Evolutionary conservation across 106 monocot genomes (phyloP).

Genomic region (Amphibolis antarctica): DNA sequence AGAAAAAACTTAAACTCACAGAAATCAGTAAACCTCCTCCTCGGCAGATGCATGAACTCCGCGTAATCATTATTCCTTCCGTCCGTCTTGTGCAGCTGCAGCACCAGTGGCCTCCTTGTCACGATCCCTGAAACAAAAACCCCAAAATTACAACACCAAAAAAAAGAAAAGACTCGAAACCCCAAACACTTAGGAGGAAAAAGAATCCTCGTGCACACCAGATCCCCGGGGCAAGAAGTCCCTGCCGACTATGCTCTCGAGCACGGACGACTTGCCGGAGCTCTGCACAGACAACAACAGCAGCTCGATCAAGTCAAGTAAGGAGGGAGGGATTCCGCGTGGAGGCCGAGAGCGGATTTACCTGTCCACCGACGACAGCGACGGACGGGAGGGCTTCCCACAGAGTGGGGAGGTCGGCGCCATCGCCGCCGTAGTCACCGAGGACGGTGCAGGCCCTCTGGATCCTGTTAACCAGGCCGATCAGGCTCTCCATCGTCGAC

Average conservation of each 20-base stretch:
- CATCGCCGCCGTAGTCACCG: constrained; percentile 68
- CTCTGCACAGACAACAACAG: constrained; percentile 21
- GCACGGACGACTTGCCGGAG: constrained; percentile 87
- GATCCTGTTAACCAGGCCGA: constrained; percentile 82
- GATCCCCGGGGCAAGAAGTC: constrained; percentile 93
- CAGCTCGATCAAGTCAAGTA: not conserved
- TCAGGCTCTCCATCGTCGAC: constrained; percentile 80
- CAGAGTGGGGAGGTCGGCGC: constrained; percentile 26
- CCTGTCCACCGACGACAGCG: constrained; percentile 82
- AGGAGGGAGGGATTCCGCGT: not conserved
- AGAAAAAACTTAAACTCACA: not conserved
- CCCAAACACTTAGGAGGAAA: not conserved
- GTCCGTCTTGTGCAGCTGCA: constrained; percentile 25
- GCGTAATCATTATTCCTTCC: constrained; percentile 15
- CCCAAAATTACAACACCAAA: not conserved
- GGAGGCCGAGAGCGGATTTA: not conserved
- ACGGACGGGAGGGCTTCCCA: constrained; percentile 81
- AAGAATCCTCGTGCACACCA: constrained; percentile 26
- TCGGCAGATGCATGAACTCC: constrained; percentile 27
- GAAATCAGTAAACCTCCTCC: constrained; percentile 21
- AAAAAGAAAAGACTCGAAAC: not conserved
- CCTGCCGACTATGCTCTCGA: constrained; percentile 92
- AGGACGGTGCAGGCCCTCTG: constrained; percentile 94
- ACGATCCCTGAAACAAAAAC: constrained; percentile 15
- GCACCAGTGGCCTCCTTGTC: constrained; percentile 26